Conservation (phyloP, 1,284 basidiomycete species). For the Apiotrichum brassicae region DNA sequence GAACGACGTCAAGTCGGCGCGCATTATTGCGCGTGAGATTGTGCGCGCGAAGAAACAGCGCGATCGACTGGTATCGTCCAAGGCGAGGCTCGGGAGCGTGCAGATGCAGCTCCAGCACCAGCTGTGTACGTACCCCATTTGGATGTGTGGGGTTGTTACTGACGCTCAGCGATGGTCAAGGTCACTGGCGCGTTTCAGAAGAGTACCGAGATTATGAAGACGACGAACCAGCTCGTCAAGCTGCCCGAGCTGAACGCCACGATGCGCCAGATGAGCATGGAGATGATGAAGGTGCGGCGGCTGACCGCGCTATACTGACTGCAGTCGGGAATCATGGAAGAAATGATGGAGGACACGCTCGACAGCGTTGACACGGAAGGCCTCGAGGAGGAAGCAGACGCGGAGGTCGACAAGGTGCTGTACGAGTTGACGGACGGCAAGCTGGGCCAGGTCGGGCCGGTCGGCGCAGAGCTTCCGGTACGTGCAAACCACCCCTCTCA, state of each 20-base stretch:
- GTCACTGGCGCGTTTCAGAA: conserved; percentile 95
- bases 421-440: conserved; percentile 96
- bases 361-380: conserved; percentile 80
- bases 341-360: conserved; percentile 83
- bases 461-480: conserved; percentile 71
- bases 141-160: too few species aligned
- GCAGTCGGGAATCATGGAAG: conserved; percentile 86
- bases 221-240: conserved; percentile 85
- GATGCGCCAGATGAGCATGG: conserved; percentile 97
- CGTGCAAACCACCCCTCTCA: conserved; percentile 36
- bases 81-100: conserved; percentile 88
- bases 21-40: conserved; percentile 87
- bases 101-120: conserved; percentile 87
- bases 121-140: conserved; percentile 68
- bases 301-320: background rate
- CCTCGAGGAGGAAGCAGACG: conserved; percentile 92
- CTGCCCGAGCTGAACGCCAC: conserved; percentile 84
- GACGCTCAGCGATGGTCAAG: conserved; percentile 77
- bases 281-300: conserved; percentile 84
- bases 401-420: conserved; percentile 93
- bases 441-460: conserved; percentile 71
- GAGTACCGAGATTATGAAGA: conserved; percentile 98
- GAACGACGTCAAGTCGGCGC: conserved; percentile 86
- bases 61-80: conserved; percentile 82
- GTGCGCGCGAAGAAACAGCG: conserved; percentile 92